Base-by-base conservation (phyloP, 108 stramenopile genomes). In the Cyclotella sp. region DNA sequence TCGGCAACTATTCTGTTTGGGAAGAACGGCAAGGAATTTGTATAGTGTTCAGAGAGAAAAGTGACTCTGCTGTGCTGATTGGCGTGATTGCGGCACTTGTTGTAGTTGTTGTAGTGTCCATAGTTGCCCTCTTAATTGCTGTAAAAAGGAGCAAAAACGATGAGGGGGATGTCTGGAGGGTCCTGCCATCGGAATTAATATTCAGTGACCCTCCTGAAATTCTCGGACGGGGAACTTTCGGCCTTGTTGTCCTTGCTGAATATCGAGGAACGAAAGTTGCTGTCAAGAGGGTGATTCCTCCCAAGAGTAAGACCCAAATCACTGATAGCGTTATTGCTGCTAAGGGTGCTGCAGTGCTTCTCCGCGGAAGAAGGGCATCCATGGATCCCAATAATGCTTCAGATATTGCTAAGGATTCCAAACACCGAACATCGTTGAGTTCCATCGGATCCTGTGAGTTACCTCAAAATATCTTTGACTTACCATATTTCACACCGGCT, bases 141-240 rank as follows among this genome's bases (percentile, higher is more conserved):
- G 21, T 79, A n/a, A 47, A 72, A 19, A 66, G 64, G 30, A 78
- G 63, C 55, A 70, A 68, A 13, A 67, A 70, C 21, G 71, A 77
- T 24, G 59, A 47, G 24, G 89, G 88, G 45, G 22, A 75, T 13
- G 55, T 87, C 14, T 90, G 87, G 87, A 34, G 46, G 34, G 86
- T 90, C 21, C 28, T 86, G n/a, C 64, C 72, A 27, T 46, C 58
- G n/a, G 84, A 90, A 24, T 47, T 90, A n/a, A 60, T 81, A 16
- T 90, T 88, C 46, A 52, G 65, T 39, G 70, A 85, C 51, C 87
- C 89, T 60, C 63, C 72, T 1, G 72, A 66, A 13, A 55, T 82
- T 14, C n/a, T 64, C 14, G 81, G 81, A 14, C n/a, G 81, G n/a
- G 81, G 81, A 9, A 82, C 81, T 0, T 82, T 82, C 68, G 81